Conservation (phyloP, 495 filamentous ascomycete species). For the Pyrenopolyporus hunteri region DNA sequence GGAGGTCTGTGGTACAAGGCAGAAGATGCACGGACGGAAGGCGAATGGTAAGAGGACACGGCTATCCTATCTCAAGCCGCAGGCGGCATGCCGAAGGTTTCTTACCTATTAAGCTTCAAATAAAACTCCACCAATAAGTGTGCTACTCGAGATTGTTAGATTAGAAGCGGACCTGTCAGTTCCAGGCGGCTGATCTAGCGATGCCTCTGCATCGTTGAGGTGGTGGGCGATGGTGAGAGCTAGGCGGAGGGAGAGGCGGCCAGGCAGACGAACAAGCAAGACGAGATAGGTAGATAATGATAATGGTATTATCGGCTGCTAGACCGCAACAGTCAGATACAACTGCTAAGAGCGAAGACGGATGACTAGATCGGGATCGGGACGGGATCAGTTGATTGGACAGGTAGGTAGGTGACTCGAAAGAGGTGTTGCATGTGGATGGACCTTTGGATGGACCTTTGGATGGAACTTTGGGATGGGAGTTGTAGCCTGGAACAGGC, state of each 20-base stretch:
- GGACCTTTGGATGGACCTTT: constrained; percentile 11
- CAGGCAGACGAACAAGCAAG: constrained; percentile 2
- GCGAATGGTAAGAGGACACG: constrained; percentile 28
- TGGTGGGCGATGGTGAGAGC: background rate
- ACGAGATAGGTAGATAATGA: constrained; percentile 27
- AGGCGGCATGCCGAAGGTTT: constrained; percentile 15
- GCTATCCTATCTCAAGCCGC: constrained; percentile 14
- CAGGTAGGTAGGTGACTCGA: constrained; percentile 11
- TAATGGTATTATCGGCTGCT: constrained; percentile 11
- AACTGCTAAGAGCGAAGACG: constrained; percentile 4
- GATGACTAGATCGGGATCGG: constrained; percentile 21
- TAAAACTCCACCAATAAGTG: constrained; percentile 11
- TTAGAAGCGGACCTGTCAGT: constrained; percentile 16
- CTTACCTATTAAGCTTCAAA: constrained; percentile 6
- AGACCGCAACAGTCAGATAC: constrained; percentile 18
- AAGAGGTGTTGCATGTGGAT: constrained; percentile 16
- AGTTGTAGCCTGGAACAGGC: background rate
- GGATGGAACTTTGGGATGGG: background rate
- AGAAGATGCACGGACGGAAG: constrained; percentile 23
- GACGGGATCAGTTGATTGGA: constrained; percentile 32
- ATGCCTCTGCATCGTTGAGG: constrained; percentile 26
- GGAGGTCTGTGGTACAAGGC: constrained; percentile 14
- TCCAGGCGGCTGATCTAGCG: constrained; percentile 12
- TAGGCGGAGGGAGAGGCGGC: background rate
- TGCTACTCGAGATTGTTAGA: constrained; percentile 10